phyloP scores from a whole-genome alignment of 352 stramenopile genomes.

The Phytophthora europaea region DNA sequence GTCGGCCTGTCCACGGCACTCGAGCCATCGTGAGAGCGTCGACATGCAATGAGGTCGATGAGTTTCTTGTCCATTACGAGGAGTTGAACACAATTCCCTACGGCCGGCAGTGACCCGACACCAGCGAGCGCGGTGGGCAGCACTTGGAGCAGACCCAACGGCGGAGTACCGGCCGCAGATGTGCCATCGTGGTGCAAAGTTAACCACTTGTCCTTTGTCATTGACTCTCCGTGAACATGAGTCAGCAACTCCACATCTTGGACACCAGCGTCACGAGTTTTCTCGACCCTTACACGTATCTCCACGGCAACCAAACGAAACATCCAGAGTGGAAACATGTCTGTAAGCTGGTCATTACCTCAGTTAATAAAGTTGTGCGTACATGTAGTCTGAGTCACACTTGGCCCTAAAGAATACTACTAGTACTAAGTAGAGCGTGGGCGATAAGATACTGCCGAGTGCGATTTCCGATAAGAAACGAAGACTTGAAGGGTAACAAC shows the following conservation, averaged over 20 bases:
- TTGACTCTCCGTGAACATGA: conserved; percentile 59
- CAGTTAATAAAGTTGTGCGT: background rate
- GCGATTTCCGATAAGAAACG: background rate
- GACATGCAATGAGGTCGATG: conserved; percentile 17
- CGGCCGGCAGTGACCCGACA: conserved; percentile 52
- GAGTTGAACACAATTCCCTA: conserved; percentile 48
- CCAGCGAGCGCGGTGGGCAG: conserved; percentile 33
- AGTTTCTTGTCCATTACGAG: conserved; percentile 24
- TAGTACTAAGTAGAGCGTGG: no score
- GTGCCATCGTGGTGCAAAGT: conserved; percentile 24
- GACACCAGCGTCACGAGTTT: conserved; percentile 15
- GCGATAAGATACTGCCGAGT: background rate
- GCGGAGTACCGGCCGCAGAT: no score
- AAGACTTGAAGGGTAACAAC: background rate
- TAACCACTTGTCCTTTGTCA: conserved; percentile 63
- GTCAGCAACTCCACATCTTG: conserved; percentile 30
- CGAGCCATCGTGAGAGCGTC: conserved; percentile 1
- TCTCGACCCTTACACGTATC: conserved; percentile 46
- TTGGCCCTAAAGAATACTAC: no score
- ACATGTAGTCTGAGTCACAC: no score
- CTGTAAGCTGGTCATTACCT: conserved; percentile 10
- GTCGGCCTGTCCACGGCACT: conserved; percentile 12
- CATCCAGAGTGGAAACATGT: conserved; percentile 15
- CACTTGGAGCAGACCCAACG: conserved; percentile 43
- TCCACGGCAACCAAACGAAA: conserved; percentile 58